Evolutionary conservation across 805 yeast species (phyloP), one percentile per base, ranked within the genome.

Genomic region (Candida dajiaensis): DNA sequence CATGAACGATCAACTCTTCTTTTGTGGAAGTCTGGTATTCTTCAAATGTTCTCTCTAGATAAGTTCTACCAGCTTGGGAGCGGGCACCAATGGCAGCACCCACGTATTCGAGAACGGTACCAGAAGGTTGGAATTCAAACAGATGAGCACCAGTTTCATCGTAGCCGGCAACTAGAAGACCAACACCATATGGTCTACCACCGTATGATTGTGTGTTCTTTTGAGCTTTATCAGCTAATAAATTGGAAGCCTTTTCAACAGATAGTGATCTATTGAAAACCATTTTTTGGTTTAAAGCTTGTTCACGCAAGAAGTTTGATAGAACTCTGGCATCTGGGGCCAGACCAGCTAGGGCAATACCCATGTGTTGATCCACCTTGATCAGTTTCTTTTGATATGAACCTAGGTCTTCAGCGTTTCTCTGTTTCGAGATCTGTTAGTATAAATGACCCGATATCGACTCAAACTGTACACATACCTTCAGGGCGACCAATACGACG

Each of bases 81-180:
- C 99, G 80, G 10, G 99, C 98, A 41, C 99, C 99, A 61, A 94
- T 89, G 33, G 99, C 96, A 12, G 97, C 83, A 31, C 96, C 98
- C 56, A 77, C 80, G 63, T 90, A 86, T 67, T 94, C 98, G 58
- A 89, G 73, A 20, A 85, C 94, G 22, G 92, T 83, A 2, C 99
- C 99, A 9, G 95, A 84, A 16, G 99, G 99, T 64, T 87, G 92
- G 69, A 94, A 94, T 71, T 94, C 99, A 66, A 80, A 83, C 52
- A 94, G 70, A 67, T 94, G 99, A 9, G 98, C 85, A 13, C 99
- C 99, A 26, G 89, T 78, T 63, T 87, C 96, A 64, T 94, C 99
- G 65, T 80, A 77, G 18, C 99, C 99, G 15, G 87, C 83, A 41
- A 94, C 78, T 49, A 94, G 71, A 53, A 94, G 73, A 3, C 99